Evolutionary conservation across 2,329 filamentous ascomycete species (phyloP), one percentile per base, ranked within the genome.

Genomic region (Neophaeococcomyces aloes): DNA sequence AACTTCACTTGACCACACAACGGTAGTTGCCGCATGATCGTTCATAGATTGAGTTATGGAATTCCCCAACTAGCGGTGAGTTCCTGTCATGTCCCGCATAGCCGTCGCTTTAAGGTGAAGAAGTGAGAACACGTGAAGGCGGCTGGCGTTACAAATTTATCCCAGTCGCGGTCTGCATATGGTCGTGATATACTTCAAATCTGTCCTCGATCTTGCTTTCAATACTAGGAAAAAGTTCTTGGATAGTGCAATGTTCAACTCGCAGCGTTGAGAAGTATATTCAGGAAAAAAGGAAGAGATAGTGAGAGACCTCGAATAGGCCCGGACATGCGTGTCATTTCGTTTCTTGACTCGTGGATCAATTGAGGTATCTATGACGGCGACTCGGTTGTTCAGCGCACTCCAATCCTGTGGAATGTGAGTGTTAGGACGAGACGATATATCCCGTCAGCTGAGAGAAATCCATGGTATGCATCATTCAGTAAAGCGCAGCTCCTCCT

Each of bases 401-500:
- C 39, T 35, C 21, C 39, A 25, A 17, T 31, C 19, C 19, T 17
- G 19, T 27, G 30, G 30, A 21, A 42, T 31, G 21, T 42, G 31
- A 42, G 31, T 31, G 17, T 35, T 35, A 15, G 31, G 39, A 35
- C 30, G 19, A 35, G 35, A 35, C 35, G 30, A 17, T 17, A 42
- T 14, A 21, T 32, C 35, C 29, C 39, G 31, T 42, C 39, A 32
- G 39, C 39, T 42, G 39, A 42, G 5, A 35, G 21, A 31, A 19
- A 15, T 27, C 7, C 14, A 30, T 31, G 17, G 14, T 34, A 17
- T 34, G 27, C 25, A 13, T 34, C 39, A 42, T 42, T 30, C 30
- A 42, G 15, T 27, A 35, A 42, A 34, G 17, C 25, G 48, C 41
- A 49, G 47, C 48, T 50, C 53, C 53, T 23, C 42, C 38, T 44